phyloP scores from a whole-genome alignment of 2,329 filamentous ascomycete species.

The Coniochaeta sp. region DNA sequence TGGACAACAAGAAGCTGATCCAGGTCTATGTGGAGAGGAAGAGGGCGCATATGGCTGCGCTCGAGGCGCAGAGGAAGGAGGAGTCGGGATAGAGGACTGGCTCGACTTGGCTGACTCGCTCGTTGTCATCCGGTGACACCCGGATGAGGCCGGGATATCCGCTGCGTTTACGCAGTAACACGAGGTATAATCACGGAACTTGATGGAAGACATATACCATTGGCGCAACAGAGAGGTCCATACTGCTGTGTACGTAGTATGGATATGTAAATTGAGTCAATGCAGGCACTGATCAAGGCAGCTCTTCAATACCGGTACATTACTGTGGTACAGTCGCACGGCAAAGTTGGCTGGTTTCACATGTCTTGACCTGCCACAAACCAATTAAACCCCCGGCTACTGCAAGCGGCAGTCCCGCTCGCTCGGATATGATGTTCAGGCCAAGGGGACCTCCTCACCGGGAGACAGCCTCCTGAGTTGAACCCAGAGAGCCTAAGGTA shows the following conservation, averaged over 20 bases:
- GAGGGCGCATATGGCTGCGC: constrained; percentile 29
- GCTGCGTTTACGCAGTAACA: background rate
- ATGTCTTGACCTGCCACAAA: background rate
- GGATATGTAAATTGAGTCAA: background rate
- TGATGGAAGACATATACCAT: background rate
- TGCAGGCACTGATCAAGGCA: background rate
- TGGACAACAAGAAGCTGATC: constrained; percentile 61
- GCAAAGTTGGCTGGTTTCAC: background rate
- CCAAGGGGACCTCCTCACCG: background rate
- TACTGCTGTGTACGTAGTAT: too few relatives aligned
- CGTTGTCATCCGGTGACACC: too few relatives aligned
- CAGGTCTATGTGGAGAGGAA: constrained; percentile 41
- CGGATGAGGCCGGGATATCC: background rate
- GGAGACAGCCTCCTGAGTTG: too few relatives aligned
- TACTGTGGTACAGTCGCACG: background rate
- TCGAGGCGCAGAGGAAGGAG: constrained; percentile 10
- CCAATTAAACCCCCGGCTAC: background rate
- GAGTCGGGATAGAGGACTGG: background rate
- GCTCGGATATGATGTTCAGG: background rate
- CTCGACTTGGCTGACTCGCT: too few relatives aligned
- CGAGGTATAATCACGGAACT: background rate
- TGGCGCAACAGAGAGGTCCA: too few relatives aligned
- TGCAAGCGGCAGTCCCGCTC: background rate
- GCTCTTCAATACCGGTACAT: too few relatives aligned
- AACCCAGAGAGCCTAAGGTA: too few relatives aligned